Evolutionary conservation across 441 rosid species (phyloP).

Genomic region (Eruca vesicaria): DNA sequence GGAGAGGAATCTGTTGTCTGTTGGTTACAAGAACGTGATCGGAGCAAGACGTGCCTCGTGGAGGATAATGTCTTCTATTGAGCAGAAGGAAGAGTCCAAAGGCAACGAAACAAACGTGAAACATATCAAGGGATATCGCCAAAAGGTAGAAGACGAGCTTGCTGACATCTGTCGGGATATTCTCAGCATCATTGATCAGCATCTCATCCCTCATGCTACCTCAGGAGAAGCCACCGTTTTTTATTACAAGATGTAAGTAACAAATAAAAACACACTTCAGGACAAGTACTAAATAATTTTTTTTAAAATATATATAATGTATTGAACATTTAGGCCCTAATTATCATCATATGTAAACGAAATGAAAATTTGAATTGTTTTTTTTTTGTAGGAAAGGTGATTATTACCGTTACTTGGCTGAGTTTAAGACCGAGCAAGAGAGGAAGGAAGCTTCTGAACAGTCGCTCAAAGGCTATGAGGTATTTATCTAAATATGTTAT

Average conservation of each 20-base stretch:
- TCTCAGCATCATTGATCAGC: constrained; percentile 76
- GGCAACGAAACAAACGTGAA: constrained; percentile 83
- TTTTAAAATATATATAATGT: no score
- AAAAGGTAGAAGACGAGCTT: constrained; percentile 93
- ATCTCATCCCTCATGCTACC: constrained; percentile 78
- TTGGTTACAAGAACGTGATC: constrained; percentile 89
- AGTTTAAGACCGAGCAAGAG: constrained; percentile 90
- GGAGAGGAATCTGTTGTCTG: constrained; percentile 90
- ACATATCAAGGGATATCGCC: constrained; percentile 75
- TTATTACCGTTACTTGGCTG: constrained; percentile 89
- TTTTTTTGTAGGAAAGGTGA: constrained; percentile 89
- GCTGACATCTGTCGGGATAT: constrained; percentile 82
- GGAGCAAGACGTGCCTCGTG: constrained; percentile 91
- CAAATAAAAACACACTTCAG: constrained; percentile 2
- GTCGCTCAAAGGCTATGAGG: constrained; percentile 95
- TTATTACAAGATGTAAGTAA: constrained; percentile 86
- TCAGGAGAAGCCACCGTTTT: constrained; percentile 97
- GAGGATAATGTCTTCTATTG: constrained; percentile 92
- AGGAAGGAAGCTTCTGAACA: constrained; percentile 95
- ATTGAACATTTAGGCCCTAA: background rate
- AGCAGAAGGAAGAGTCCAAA: constrained; percentile 86
- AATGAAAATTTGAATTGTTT: background rate
- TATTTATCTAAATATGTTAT: constrained; percentile 15
- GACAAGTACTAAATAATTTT: no score
- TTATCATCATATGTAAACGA: background rate